Base-by-base conservation (phyloP, 2,329 filamentous ascomycete genomes). In the Gliomastix tumulicola region DNA sequence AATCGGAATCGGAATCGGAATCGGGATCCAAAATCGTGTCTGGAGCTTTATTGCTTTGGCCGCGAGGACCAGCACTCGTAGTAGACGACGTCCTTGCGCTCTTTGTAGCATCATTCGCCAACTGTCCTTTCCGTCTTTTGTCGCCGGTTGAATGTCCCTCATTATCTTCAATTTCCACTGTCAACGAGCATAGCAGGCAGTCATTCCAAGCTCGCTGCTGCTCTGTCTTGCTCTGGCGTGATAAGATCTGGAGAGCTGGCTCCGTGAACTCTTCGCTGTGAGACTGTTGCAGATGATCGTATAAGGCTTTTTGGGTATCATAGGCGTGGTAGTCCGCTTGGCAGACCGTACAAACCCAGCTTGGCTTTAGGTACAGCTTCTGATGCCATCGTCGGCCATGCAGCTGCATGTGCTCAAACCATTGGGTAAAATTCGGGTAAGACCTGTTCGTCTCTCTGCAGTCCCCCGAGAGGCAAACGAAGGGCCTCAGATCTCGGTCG, bases 401-500 rank as follows among this genome's bases (percentile, higher is more conserved):
- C 13, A 23, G 4, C 19, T 31, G 15, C 40, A 42, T 42, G 13
- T 42, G 40, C 4, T 5, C 28, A 16, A 20, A 18, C 40, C 40
- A 42, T 9, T 40, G 30, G 12, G 36, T 16, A 3, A 39, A 37
- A 11, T 32, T 40, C 10, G 37, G 6, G 17, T 21, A 40, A 3
- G n/a, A 19, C 2, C 32, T 20, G 16, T 42, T 33, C 2, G 13
- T 23, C 13, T 39, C 22, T 5, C 7, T 15, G 21, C 40, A 42
- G n/a, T 16, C 18, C 13, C 40, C 37, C 2, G 16, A 40, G 11
- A 42, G 19, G 12, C 40, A 42, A 25, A 42, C n/a, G n/a, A 36
- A 42, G 31, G 40, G 40, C n/a, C 34, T 40, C 6, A 42, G 40
- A 17, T 42, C 40, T 32, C 34, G 40, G 15, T 42, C 37, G 17